These are phyloP conservation scores for Erigeron philadelphicus DNA, from an alignment of 140 eudicot genomes.

Conservation along the genomic window DNA sequence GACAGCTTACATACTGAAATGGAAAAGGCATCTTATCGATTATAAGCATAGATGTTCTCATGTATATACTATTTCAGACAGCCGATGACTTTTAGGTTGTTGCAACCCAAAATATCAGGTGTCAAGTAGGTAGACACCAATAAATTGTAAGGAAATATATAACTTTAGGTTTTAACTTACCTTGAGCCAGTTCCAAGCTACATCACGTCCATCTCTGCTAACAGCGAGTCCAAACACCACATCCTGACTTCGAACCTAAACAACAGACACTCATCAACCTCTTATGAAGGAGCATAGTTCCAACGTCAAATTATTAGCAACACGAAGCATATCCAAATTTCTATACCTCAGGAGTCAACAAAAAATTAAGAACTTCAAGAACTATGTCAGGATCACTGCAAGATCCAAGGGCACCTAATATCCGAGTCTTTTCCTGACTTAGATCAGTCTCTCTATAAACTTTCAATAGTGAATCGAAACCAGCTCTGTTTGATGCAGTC, in stretches of 20 bases:
- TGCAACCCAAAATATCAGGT: background rate
- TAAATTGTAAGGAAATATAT: background rate
- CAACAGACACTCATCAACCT: constrained; percentile 7
- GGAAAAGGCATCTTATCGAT: too few relatives aligned
- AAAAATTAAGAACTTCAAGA: constrained; percentile 79
- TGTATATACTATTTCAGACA: too few relatives aligned
- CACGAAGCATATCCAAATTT: background rate
- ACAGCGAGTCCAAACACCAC: constrained; percentile 68
- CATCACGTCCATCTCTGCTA: constrained; percentile 76
- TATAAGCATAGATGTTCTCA: too few relatives aligned
- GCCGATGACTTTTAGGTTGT: background rate
- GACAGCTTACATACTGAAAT: too few relatives aligned
- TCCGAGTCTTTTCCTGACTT: constrained; percentile 93
- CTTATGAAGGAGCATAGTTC: constrained; percentile 1
- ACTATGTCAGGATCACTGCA: constrained; percentile 77
- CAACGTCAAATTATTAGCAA: background rate
- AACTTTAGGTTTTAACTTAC: constrained; percentile 32
- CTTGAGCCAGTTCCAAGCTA: constrained; percentile 94
- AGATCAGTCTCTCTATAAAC: constrained; percentile 87
- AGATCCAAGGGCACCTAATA: constrained; percentile 77
- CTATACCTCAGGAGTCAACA: constrained; percentile 74
- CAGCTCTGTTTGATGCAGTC: constrained; percentile 54
- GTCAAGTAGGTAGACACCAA: background rate
- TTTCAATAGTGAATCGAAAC: constrained; percentile 63
- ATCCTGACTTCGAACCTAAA: constrained; percentile 93